A percentile compares a stretch with the other conserved stretches of the same genome.
Conservation (phyloP, 202 grass and related monocot genomes). For the Panicum hallii region DNA sequence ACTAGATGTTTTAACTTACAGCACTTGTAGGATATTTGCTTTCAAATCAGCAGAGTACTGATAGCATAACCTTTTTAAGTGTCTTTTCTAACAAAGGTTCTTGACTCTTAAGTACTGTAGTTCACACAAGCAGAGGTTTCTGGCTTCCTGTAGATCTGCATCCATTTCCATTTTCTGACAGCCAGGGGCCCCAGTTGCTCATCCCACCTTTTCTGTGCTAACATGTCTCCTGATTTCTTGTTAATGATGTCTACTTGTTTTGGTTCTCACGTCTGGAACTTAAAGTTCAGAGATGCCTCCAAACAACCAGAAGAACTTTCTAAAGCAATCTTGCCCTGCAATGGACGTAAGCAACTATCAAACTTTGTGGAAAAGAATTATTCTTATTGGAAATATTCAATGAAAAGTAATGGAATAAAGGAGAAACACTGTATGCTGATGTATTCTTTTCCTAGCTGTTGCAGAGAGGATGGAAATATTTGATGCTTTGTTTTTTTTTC, state of each 20-base stretch:
- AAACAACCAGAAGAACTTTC: conserved; percentile 16
- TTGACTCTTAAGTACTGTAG: too few relatives aligned
- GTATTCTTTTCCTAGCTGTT: conserved; percentile 21
- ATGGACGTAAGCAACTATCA: not conserved
- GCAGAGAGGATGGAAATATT: not conserved
- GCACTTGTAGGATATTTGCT: too few relatives aligned
- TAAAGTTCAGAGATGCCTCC: conserved; percentile 29
- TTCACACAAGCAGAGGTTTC: not conserved
- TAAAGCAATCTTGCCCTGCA: conserved; percentile 40
- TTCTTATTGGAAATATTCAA: conserved; percentile 22
- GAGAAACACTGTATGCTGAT: not conserved
- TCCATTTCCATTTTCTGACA: not conserved
- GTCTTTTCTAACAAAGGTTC: not conserved
- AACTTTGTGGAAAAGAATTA: conserved; percentile 28
- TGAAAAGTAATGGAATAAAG: conserved; percentile 12
- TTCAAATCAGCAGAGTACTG: too few relatives aligned
- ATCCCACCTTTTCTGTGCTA: conserved; percentile 16
- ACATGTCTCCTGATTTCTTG: not conserved
- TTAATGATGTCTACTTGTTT: conserved; percentile 38
- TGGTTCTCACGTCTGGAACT: conserved; percentile 42
- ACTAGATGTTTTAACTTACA: not conserved
- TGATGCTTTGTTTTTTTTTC: not conserved
- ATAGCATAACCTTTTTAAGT: not conserved
- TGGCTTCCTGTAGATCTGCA: not conserved
- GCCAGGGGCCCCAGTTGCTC: not conserved